Conservation (phyloP, 2,329 filamentous ascomycete genomes). For the Aspergillus calidoustus region DNA sequence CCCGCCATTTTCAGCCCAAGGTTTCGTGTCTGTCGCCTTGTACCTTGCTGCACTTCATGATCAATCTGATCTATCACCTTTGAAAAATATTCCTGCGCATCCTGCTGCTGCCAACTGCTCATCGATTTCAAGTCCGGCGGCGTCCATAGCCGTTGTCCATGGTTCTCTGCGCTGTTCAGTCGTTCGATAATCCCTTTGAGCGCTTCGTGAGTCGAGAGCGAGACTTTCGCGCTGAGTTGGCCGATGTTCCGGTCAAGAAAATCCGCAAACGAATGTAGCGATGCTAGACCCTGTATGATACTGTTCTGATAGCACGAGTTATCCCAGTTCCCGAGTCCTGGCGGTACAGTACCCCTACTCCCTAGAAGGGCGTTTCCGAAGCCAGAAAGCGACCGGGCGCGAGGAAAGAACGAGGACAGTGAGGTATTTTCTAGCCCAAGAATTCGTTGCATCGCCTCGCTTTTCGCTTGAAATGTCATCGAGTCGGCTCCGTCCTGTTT, state of each 20-base stretch:
- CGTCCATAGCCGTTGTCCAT: slow-evolving; percentile 80
- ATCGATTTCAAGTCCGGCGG: slow-evolving; percentile 82
- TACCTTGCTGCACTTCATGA: slow-evolving; percentile 68
- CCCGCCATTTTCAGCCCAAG: slow-evolving; percentile 46
- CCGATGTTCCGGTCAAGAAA: slow-evolving; percentile 62
- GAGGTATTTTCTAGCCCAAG: slow-evolving; percentile 64
- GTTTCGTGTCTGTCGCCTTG: slow-evolving; percentile 48
- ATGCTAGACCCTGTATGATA: slow-evolving; percentile 81
- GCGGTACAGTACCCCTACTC: slow-evolving; percentile 40
- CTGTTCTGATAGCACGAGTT: slow-evolving; percentile 99
- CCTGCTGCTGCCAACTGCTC: slow-evolving; percentile 94
- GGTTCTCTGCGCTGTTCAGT: slow-evolving; percentile 71
- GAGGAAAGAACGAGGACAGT: slow-evolving; percentile 62
- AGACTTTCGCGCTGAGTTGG: slow-evolving; percentile 40
- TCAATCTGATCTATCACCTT: slow-evolving; percentile 86
- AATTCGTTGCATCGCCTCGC: slow-evolving; percentile 66
- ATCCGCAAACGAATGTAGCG: slow-evolving; percentile 69
- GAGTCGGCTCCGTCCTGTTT: slow-evolving; percentile 43
- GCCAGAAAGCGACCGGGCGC: slow-evolving; percentile 59
- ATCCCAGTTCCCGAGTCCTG: slow-evolving; percentile 85
- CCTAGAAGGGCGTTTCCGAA: slow-evolving; percentile 54
- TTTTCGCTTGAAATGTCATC: slow-evolving; percentile 59
- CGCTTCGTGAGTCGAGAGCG: slow-evolving; percentile 55
- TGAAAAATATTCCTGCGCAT: slow-evolving; percentile 96
- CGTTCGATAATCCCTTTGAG: slow-evolving; percentile 70